Evolutionary conservation across 2,329 filamentous ascomycete genomes (phyloP).

Genomic region (Fusarium fujikuroi): DNA sequence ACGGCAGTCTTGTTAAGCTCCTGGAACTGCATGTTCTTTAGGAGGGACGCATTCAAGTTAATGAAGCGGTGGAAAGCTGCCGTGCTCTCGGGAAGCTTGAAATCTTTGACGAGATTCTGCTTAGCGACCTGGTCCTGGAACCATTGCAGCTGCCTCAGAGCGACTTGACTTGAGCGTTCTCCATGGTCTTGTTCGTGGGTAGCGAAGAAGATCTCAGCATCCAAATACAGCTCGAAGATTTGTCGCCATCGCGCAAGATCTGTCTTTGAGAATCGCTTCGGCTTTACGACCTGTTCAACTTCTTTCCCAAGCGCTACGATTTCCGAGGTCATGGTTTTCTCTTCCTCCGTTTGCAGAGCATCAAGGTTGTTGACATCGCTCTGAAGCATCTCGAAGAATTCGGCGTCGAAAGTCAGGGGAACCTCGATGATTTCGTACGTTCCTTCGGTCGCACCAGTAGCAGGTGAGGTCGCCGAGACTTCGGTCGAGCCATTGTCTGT

Average conservation of each 20-base stretch:
- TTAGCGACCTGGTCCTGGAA: conserved; percentile 76
- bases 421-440: conserved; percentile 68
- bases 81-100: conserved; percentile 74
- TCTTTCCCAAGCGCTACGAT: conserved; percentile 73
- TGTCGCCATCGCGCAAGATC: conserved; percentile 82
- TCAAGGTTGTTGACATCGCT: conserved; percentile 77
- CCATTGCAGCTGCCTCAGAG: conserved; percentile 73
- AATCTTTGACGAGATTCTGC: conserved; percentile 66
- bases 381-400: conserved; percentile 83
- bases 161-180: conserved; percentile 71
- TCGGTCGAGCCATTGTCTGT: background rate
- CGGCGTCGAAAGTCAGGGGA: conserved; percentile 77
- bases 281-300: conserved; percentile 72
- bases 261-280: conserved; percentile 68
- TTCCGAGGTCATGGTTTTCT: conserved; percentile 69
- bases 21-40: conserved; percentile 84
- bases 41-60: conserved; percentile 76
- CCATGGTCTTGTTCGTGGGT: conserved; percentile 78
- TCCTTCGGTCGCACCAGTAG: conserved; percentile 6
- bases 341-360: conserved; percentile 73
- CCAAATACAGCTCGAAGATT: conserved; percentile 84
- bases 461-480: background rate
- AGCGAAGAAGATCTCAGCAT: conserved; percentile 85
- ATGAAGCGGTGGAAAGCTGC: conserved; percentile 75
- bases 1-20: conserved; percentile 84